Conservation (phyloP, 2,329 filamentous ascomycete species). For the Teratosphaeria epicoccoides region DNA sequence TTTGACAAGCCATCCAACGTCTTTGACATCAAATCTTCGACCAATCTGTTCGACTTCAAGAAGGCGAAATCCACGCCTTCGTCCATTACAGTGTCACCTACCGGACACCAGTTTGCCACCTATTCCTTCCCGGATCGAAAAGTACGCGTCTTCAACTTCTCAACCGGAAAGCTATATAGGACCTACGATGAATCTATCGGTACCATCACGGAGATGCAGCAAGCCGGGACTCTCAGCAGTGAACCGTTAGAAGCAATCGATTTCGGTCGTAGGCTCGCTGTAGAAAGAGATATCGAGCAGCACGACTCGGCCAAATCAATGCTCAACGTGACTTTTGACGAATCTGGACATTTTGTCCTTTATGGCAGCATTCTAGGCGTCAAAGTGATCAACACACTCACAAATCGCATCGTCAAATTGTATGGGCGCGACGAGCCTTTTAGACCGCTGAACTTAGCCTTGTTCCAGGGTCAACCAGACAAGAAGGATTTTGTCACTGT, state of each 20-base stretch:
- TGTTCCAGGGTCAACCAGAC: conserved; percentile 93
- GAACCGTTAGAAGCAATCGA: conserved; percentile 81
- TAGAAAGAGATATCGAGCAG: conserved; percentile 76
- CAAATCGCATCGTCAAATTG: conserved; percentile 81
- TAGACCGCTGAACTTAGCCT: conserved; percentile 66
- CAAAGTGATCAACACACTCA: conserved; percentile 93
- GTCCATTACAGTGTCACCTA: conserved; percentile 74
- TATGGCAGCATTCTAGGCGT: conserved; percentile 87
- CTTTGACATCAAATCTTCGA: conserved; percentile 86
- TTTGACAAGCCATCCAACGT: conserved; percentile 90
- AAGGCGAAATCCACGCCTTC: conserved; percentile 78
- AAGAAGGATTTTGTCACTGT: conserved; percentile 90
- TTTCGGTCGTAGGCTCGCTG: conserved; percentile 76
- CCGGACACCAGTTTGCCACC: conserved; percentile 73
- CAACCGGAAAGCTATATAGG: conserved; percentile 73
- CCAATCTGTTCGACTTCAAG: conserved; percentile 93
- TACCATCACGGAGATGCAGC: conserved; percentile 88
- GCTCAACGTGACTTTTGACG: conserved; percentile 85
- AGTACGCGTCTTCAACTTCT: conserved; percentile 87
- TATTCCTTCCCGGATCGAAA: conserved; percentile 91
- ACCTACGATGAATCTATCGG: conserved; percentile 91
- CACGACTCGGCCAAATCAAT: conserved; percentile 51
- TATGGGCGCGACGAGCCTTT: conserved; percentile 87
- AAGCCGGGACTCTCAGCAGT: conserved; percentile 66
- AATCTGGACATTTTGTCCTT: conserved; percentile 87